Base-by-base conservation (phyloP, 1,284 basidiomycete genomes). In the Sparassis latifolia region DNA sequence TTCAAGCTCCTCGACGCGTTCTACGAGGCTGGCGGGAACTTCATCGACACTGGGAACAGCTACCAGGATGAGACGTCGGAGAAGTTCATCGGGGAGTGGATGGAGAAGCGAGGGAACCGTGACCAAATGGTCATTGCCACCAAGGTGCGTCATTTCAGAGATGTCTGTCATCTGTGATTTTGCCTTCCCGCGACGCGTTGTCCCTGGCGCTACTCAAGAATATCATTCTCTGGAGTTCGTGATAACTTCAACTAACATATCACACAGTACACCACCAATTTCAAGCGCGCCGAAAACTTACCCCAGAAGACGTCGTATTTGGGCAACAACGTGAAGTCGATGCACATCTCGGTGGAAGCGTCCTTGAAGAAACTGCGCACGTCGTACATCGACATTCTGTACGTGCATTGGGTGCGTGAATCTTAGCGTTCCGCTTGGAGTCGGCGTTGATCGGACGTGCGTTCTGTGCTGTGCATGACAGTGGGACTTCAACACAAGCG, bases 401-500 rank as follows among this genome's bases (percentile, higher is more conserved):
- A 20, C 20, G 20, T 20, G 20, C 35, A 38, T 64, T 77, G n/a
- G 55, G 75, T 29, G 77, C 40, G 40, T 52, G 45, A 47, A 47
- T 48, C 43, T 28, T 33, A 9, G 42, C 44, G 33, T 44, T 38
- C 20, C 30, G 69, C 40, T 64, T 82, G 50, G 75, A 78, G 55
- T 79, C 83, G 58, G 66, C 82, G 20, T 81, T 82, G 79, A 62
- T 68, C 51, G 57, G 60, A 9, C 63, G 72, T 32, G 64, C 73
- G 54, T 52, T 62, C 52, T 59, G 71, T 32, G 68, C 73, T 40
- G 55, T 51, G 29, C 50, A 56, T 3, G 68, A 70, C 28, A 69
- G 70, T 50, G 70, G 72, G 10, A 20, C 20, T 20, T 20, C 20
- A 20, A 20, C 20, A 20, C 20, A 1, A 20, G 65, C 9, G 62